A percentile compares a stretch with the other conserved stretches of the same genome.
Conservation (phyloP, 2,329 filamentous ascomycete genomes). For the Stromatinia cepivora region DNA sequence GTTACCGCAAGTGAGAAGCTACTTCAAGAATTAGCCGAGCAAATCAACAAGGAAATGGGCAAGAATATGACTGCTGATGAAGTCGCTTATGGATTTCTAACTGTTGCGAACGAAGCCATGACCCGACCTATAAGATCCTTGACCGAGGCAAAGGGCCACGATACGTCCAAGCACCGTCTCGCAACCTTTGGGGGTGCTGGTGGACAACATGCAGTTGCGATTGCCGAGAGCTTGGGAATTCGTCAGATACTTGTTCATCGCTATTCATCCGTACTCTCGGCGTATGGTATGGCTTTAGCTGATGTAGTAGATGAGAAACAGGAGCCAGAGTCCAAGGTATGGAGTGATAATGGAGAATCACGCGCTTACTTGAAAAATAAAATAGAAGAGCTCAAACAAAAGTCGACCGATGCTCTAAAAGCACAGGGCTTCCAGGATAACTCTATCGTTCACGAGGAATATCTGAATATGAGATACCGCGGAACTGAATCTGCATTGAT, state of each 20-base stretch:
- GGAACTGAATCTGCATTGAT: conserved; percentile 90
- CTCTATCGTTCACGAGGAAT: conserved; percentile 83
- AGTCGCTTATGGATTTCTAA: conserved; percentile 85
- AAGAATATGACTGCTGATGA: conserved; percentile 76
- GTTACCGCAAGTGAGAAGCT: conserved; percentile 71
- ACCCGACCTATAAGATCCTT: conserved; percentile 84
- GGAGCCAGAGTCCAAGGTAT: conserved; percentile 67
- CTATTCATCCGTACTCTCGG: conserved; percentile 86
- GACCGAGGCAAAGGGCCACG: conserved; percentile 89
- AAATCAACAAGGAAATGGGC: conserved; percentile 75
- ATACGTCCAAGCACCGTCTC: conserved; percentile 85
- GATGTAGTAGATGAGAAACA: conserved; percentile 92
- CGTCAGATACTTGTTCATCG: conserved; percentile 81
- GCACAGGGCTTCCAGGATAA: conserved; percentile 77
- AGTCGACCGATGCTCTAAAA: conserved; percentile 64
- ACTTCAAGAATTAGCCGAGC: conserved; percentile 72
- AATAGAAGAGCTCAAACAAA: conserved; percentile 77
- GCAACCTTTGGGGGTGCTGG: conserved; percentile 92
- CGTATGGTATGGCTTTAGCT: conserved; percentile 89
- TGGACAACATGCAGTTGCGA: conserved; percentile 89
- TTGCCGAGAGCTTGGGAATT: conserved; percentile 81
- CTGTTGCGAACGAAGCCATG: conserved; percentile 91
- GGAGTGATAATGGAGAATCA: conserved; percentile 58
- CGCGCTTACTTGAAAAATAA: conserved; percentile 66
- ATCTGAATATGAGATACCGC: conserved; percentile 89